Base-by-base conservation (phyloP, 441 rosid species). In the Geranium incanum region DNA sequence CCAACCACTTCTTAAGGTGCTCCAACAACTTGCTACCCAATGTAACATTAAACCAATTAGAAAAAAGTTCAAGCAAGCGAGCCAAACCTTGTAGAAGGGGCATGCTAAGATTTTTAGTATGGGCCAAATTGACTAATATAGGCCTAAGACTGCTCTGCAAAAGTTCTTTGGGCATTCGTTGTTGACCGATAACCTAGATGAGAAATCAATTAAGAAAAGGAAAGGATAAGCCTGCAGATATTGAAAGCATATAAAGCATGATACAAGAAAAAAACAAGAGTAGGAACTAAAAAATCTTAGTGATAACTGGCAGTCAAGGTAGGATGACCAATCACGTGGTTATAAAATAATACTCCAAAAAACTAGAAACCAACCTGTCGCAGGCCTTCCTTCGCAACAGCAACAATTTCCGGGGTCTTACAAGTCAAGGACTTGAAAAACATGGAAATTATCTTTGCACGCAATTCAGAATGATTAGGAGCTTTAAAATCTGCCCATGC, bases 1-100 rank as follows among this genome's bases (percentile, higher is more conserved):
- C 98, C 82, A 95, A 81, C 99, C 99, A 95, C 84, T 93, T 93
- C 84, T 87, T 93, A 52, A 95, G 97, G 84, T 95, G 99, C 85
- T 91, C 99, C 77, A 95, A 82, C 86, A 95, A 82, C 88, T 95
- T 95, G 67, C 93, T 90, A 71, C 99, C 99, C 84, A 95, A 83
- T 33, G 99, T 91, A 68, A 93, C 99, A 81, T 95, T 95, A 78
- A 95, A 95, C 97, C 99, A 95, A 82, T 84, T 95, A 70, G 99
- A 89, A 70, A 95, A 71, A 79, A 95, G 98, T 86, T 95, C 99
- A 79, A 95, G 99, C 72, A 95, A 81, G 71, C 97, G 99, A 39
- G 97, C 99, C 78, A 95, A 79, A 77, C 98, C 99, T 81, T 91
- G 98, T 83, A 95, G 83, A 80, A 95, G 93, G 72, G 99, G 97